Conservation (phyloP, 2,329 filamentous ascomycete species). For the Aspergillus piperis region DNA sequence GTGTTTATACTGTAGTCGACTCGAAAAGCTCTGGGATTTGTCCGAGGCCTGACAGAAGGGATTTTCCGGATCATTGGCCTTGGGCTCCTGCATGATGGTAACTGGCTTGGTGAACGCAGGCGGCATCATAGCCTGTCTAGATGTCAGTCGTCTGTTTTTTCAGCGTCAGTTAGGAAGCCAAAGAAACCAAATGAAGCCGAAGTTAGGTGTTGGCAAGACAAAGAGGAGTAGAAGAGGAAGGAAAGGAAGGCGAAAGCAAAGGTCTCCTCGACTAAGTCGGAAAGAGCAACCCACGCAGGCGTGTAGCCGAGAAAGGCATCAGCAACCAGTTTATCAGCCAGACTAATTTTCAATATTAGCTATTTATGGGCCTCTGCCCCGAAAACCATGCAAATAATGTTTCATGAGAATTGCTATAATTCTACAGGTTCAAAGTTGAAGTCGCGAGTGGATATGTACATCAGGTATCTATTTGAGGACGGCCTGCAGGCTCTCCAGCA, state of each 20-base stretch:
- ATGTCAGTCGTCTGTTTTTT: neutral
- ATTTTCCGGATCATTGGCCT: neutral
- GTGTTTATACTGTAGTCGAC: neutral
- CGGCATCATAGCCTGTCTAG: neutral
- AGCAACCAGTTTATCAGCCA: neutral
- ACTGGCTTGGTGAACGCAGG: neutral
- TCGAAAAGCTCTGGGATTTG: neutral
- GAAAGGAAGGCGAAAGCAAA: neutral
- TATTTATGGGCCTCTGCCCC: neutral
- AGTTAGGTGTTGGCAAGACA: neutral
- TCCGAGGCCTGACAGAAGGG: neutral
- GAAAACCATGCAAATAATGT: constrained; percentile 1
- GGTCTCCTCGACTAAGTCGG: neutral
- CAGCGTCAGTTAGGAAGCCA: neutral
- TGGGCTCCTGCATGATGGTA: neutral
- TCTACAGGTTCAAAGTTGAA: constrained; percentile 41
- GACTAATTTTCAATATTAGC: neutral
- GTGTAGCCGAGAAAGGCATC: constrained; percentile 1
- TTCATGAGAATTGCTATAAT: constrained; percentile 40
- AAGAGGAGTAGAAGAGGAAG: neutral
- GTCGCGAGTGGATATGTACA: constrained; percentile 44
- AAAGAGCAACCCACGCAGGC: constrained; percentile 9
- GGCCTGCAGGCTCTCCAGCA: constrained; percentile 53
- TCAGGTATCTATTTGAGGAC: constrained; percentile 49
- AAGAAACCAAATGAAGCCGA: no score